These are phyloP conservation scores for Purshia tridentata DNA, from an alignment of 306 rosid species.

Conservation along the genomic window DNA sequence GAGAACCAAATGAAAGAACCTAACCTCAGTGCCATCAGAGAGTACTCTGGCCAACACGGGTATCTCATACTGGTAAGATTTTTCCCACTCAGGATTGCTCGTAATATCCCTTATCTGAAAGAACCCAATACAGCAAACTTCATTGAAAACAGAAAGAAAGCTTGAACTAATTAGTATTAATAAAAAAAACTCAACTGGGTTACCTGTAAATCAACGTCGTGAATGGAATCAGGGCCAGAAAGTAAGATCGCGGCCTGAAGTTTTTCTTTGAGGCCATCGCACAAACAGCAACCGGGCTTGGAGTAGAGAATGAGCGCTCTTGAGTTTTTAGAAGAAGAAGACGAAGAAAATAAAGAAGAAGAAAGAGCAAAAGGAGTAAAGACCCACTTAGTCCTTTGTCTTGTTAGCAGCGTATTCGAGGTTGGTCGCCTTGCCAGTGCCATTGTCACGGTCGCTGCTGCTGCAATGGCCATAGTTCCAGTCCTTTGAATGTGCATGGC, in stretches of 20 bases:
- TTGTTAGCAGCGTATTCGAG: conserved; percentile 23
- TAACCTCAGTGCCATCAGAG: conserved; percentile 90
- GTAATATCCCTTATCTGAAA: conserved; percentile 82
- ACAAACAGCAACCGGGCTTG: conserved; percentile 93
- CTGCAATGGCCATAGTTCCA: conserved; percentile 4
- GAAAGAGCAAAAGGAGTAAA: conserved; percentile 42
- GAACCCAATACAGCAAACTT: conserved; percentile 13
- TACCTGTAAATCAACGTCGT: conserved; percentile 65
- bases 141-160: conserved; percentile 6
- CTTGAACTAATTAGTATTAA: neutral
- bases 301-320: conserved; percentile 83
- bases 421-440: conserved; percentile 49
- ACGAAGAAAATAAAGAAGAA: conserved; percentile 36
- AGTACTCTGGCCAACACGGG: conserved; percentile 81
- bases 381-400: conserved; percentile 33
- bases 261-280: conserved; percentile 96
- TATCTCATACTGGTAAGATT: conserved; percentile 83
- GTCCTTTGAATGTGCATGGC: neutral
- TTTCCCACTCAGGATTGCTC: conserved; percentile 77
- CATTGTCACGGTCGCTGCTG: conserved; percentile 32
- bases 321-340: conserved; percentile 35
- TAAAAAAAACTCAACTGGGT: neutral
- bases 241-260: conserved; percentile 74
- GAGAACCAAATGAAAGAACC: conserved; percentile 21
- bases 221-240: conserved; percentile 66